Evolutionary conservation across 2,329 filamentous ascomycete genomes (phyloP), one percentile per base, ranked within the genome.

Genomic region (Colletotrichum kahawae): DNA sequence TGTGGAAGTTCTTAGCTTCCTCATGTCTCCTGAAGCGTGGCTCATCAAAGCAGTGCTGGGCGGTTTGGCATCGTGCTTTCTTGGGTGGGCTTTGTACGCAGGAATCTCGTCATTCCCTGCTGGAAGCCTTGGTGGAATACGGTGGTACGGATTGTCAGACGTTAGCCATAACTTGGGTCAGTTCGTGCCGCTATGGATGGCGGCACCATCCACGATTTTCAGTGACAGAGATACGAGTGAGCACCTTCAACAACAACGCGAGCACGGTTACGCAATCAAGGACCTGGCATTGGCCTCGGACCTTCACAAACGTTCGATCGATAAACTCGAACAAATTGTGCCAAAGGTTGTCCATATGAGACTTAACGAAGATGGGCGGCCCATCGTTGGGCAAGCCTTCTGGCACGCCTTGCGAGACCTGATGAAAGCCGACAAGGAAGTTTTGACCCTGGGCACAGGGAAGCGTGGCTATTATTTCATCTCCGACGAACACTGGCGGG

Each of bases 331-430:
- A 62, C 78, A 83, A 0, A 82, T 89, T 5, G 82, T 95, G 4
- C 93, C 93, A 0, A 85, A 88, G 14, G 78, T 89, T 12, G 84
- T 95, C 6, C 88, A 90, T 74, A 88, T 93, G 77, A 86, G 88
- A 16, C 85, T 87, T 9, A 84, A 88, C 71, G 82, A 84, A 38
- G 82, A 89, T 34, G 92, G 92, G 16, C 86, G 88, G 12, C 82
- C 86, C 0, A 83, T 89, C 27, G 89, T 95, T 18, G 84, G 89
- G 0, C 86, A 90, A 29, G 88, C 91, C 4, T 94, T 95, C 75
- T 95, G 91, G 90, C 86, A 90, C 71, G 93, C 92, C 0, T 81
- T 95, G 10, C 85, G 87, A 29, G 88, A 89, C 68, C 86, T 89
- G 71, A 88, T 94, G 63, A 84, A 84, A 24, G 81, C 84, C 2